phyloP scores from a whole-genome alignment of 768 basidiomycete species.

The Trametopsis cervina region DNA sequence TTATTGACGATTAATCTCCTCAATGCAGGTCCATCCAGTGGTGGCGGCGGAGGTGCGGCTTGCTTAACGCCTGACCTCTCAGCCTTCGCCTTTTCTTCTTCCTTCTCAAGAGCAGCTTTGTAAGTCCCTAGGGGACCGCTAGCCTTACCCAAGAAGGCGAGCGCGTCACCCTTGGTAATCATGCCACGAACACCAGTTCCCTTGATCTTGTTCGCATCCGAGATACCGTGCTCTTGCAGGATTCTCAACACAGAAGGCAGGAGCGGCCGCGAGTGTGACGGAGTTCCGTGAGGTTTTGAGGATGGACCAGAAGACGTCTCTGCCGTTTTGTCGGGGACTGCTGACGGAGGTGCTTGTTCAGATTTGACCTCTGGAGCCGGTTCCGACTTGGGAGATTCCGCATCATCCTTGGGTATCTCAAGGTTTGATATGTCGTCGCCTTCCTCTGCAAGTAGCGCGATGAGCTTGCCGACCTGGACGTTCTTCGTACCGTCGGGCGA shows the following conservation, averaged over 20 bases:
- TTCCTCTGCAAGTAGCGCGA: constrained; percentile 91
- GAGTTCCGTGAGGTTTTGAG: constrained; percentile 22
- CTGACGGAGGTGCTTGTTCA: constrained; percentile 20
- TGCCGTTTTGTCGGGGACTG: constrained; percentile 13
- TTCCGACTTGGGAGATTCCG: constrained; percentile 25
- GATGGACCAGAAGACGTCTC: constrained; percentile 16
- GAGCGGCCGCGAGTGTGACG: constrained; percentile 57
- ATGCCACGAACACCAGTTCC: constrained; percentile 90
- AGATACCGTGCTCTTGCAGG: constrained; percentile 55
- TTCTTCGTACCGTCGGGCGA: constrained; percentile 73
- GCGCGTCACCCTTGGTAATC: constrained; percentile 94
- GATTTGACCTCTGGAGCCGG: constrained; percentile 19
- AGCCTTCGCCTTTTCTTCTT: constrained; percentile 30
- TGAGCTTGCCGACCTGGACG: constrained; percentile 80
- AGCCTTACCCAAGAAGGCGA: constrained; percentile 80
- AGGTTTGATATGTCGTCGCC: constrained; percentile 92
- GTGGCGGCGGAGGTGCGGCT: constrained; percentile 21
- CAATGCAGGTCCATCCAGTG: constrained; percentile 58
- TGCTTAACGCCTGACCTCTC: constrained; percentile 20
- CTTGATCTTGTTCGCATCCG: constrained; percentile 60
- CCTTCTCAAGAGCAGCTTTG: constrained; percentile 35
- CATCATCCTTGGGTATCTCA: constrained; percentile 45
- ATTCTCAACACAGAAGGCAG: constrained; percentile 90
- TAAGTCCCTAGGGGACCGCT: constrained; percentile 71
- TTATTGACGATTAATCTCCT: constrained; percentile 59